Conservation (phyloP, 331 rosid species). For the Saraca asoca region DNA sequence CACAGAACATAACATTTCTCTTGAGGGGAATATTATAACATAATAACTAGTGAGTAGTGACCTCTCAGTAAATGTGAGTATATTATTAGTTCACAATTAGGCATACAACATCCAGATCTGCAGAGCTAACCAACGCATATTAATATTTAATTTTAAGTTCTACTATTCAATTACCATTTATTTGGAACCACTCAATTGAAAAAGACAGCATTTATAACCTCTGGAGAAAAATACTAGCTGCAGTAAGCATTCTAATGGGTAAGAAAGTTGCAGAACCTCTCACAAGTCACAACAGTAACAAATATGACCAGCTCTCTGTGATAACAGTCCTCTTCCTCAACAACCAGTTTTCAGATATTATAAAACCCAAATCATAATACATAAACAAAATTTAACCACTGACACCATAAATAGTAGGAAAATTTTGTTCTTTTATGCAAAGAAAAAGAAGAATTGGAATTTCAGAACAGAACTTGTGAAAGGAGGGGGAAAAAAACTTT, state of each 20-base stretch:
- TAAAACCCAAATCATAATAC: constrained; percentile 27
- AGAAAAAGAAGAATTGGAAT: no score
- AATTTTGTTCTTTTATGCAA: no score
- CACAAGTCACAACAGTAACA: constrained; percentile 44
- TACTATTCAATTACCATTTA: constrained; percentile 10
- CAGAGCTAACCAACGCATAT: background rate
- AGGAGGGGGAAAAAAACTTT: background rate
- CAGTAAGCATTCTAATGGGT: constrained; percentile 33
- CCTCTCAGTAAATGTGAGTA: no score
- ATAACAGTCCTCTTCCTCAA: constrained; percentile 27
- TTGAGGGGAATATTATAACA: background rate
- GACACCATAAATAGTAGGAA: background rate
- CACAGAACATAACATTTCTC: constrained; percentile 3
- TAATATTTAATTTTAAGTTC: constrained; percentile 12
- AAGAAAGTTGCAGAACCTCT: constrained; percentile 40
- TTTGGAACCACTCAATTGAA: constrained; percentile 14
- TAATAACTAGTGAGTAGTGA: background rate
- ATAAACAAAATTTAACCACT: constrained; percentile 11
- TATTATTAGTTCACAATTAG: background rate
- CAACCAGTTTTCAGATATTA: constrained; percentile 26
- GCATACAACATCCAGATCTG: background rate
- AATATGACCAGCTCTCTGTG: constrained; percentile 38
- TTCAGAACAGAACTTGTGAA: no score
- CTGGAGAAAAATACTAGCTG: constrained; percentile 20
- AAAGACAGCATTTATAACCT: constrained; percentile 26